Percentiles rank a stretch among this genome's conserved stretches.
phyloP scores from a whole-genome alignment of 2,329 filamentous ascomycete species.

The Epichloe coenophiala region DNA sequence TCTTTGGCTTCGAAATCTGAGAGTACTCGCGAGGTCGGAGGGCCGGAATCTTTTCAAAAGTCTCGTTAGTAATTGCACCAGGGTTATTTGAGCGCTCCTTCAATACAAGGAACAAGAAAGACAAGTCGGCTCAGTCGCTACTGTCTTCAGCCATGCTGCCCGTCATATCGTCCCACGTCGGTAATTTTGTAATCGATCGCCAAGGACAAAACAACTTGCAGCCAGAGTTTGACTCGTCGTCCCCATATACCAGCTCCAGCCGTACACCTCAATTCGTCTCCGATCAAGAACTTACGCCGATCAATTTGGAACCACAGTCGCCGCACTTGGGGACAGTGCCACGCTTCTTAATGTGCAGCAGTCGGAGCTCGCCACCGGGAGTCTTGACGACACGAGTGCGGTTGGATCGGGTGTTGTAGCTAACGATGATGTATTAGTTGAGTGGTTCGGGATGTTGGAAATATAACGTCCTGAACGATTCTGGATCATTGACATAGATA shows the following conservation, averaged over 20 bases:
- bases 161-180: background rate
- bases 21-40: constrained; percentile 97
- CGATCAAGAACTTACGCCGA: constrained; percentile 64
- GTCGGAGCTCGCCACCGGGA: constrained; percentile 85
- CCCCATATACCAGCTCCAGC: background rate
- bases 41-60: constrained; percentile 60
- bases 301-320: constrained; percentile 96
- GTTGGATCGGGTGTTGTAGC: constrained; percentile 98
- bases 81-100: background rate
- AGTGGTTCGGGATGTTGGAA: background rate
- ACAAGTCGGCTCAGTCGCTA: background rate
- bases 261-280: constrained; percentile 7
- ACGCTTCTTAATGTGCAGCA: constrained; percentile 99
- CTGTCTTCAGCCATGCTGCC: background rate
- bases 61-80: constrained; percentile 7
- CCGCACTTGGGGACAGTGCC: constrained; percentile 97
- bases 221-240: background rate
- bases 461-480: background rate
- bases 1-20: constrained; percentile 94
- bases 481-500: background rate
- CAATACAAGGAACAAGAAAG: background rate
- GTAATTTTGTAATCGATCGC: background rate
- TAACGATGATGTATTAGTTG: constrained; percentile 19
- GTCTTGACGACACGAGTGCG: constrained; percentile 93
- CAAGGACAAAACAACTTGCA: background rate